phyloP scores from a whole-genome alignment of 805 yeast genomes.

The Cyberlindnera amylophila region DNA sequence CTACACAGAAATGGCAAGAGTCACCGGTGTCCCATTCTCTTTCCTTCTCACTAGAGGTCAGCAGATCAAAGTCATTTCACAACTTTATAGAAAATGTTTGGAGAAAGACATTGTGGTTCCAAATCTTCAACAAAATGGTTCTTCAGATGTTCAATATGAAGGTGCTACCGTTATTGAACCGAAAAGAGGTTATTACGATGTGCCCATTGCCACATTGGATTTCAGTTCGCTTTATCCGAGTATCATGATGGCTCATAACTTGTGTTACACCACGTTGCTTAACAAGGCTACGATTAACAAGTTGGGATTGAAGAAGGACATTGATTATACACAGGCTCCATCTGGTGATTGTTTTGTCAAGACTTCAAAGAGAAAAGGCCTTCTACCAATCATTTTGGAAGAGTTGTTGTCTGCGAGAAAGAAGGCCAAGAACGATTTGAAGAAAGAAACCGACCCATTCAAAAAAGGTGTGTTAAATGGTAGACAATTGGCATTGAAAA shows the following conservation, averaged over 20 bases:
- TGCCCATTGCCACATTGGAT: slow-evolving; percentile 96
- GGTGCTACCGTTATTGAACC: slow-evolving; percentile 99
- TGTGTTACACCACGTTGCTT: slow-evolving; percentile 89
- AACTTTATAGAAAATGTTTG: slow-evolving; percentile 87
- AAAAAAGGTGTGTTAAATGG: slow-evolving; percentile 92
- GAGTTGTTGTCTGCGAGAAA: slow-evolving; percentile 91
- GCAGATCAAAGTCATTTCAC: slow-evolving; percentile 96
- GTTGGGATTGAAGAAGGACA: slow-evolving; percentile 57
- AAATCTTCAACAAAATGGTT: slow-evolving; percentile 72
- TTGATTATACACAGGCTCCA: slow-evolving; percentile 84
- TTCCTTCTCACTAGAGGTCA: slow-evolving; percentile 89
- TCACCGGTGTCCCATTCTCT: slow-evolving; percentile 96
- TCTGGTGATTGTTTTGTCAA: slow-evolving; percentile 90
- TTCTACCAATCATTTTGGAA: slow-evolving; percentile 85
- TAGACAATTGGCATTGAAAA: slow-evolving; percentile 92
- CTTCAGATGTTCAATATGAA: slow-evolving; percentile 87
- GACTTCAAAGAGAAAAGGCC: slow-evolving; percentile 65
- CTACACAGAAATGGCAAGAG: slow-evolving; percentile 99
- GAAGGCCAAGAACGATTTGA: slow-evolving; percentile 84
- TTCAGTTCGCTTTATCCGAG: slow-evolving; percentile 97
- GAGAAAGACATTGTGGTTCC: slow-evolving; percentile 87
- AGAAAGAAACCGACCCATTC: slow-evolving; percentile 92
- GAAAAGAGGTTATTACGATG: slow-evolving; percentile 88
- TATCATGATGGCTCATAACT: slow-evolving; percentile 98
- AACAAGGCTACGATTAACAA: slow-evolving; percentile 65